Evolutionary conservation across 345 rosid genomes (phyloP).

Genomic region (Citrus unshiu): DNA sequence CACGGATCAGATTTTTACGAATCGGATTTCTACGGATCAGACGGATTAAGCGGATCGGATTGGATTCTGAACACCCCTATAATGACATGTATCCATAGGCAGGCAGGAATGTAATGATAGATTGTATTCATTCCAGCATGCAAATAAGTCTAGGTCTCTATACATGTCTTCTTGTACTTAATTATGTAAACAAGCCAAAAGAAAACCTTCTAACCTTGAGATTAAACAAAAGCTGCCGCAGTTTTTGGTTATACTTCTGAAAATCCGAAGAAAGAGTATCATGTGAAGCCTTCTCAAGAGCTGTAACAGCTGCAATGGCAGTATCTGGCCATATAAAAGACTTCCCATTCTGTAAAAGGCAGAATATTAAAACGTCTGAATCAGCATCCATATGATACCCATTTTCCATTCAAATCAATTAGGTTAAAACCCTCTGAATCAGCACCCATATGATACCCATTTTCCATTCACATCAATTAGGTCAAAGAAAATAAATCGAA

Average conservation of each 20-base stretch:
- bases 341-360: slow-evolving; percentile 41
- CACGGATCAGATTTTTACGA: no score
- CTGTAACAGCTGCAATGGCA: slow-evolving; percentile 68
- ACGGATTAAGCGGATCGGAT: no score
- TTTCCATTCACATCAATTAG: background rate
- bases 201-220: slow-evolving; percentile 56
- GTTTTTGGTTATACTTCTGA: slow-evolving; percentile 85
- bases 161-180: background rate
- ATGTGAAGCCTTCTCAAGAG: slow-evolving; percentile 85
- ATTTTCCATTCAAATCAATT: background rate
- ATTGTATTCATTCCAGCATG: background rate
- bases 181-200: background rate
- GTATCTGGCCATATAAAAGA: slow-evolving; percentile 82
- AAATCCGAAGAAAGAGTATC: slow-evolving; percentile 64
- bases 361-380: slow-evolving; percentile 1
- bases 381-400: slow-evolving; percentile 10
- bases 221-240: slow-evolving; percentile 82
- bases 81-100: background rate
- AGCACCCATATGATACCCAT: slow-evolving; percentile 10
- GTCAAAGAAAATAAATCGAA: background rate
- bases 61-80: no score
- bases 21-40: no score
- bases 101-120: background rate
- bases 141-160: background rate
- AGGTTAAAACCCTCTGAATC: slow-evolving; percentile 1